Conservation (phyloP, 2,329 filamentous ascomycete genomes). For the Alternaria sp. region DNA sequence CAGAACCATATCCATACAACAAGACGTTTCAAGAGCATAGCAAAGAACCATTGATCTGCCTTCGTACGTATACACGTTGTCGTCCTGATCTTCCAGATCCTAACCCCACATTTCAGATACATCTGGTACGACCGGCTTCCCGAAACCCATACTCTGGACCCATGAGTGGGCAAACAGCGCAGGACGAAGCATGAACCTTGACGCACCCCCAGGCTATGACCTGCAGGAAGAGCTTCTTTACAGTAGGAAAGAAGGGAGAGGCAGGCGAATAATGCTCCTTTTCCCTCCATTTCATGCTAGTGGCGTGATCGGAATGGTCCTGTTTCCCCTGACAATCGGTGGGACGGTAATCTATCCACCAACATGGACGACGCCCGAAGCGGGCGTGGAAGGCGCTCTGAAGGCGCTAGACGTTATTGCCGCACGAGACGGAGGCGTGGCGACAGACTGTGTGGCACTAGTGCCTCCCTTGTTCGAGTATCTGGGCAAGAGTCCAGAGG, state of each 20-base stretch:
- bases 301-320: slow-evolving; percentile 12
- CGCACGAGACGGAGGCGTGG: not conserved
- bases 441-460: not conserved
- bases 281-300: slow-evolving; percentile 21
- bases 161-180: slow-evolving; percentile 23
- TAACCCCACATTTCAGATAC: slow-evolving; percentile 29
- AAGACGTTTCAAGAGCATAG: slow-evolving; percentile 34
- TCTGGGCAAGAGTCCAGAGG: slow-evolving; percentile 8
- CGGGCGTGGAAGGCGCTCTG: not conserved
- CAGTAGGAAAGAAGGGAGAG: not conserved
- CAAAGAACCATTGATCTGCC: slow-evolving; percentile 35
- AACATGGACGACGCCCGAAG: slow-evolving; percentile 2
- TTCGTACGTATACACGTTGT: slow-evolving; percentile 23
- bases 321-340: slow-evolving; percentile 13
- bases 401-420: not conserved
- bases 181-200: slow-evolving; percentile 7
- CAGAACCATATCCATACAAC: slow-evolving; percentile 27
- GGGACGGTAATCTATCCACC: slow-evolving; percentile 11
- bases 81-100: not conserved
- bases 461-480: slow-evolving; percentile 11
- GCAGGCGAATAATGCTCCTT: slow-evolving; percentile 5
- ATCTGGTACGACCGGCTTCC: slow-evolving; percentile 51
- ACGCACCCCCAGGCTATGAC: slow-evolving; percentile 6
- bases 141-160: slow-evolving; percentile 47
- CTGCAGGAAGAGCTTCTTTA: not conserved